These are phyloP conservation scores for Rhizopogon sp. DNA, from an alignment of 768 basidiomycete species.

Conservation along the genomic window DNA sequence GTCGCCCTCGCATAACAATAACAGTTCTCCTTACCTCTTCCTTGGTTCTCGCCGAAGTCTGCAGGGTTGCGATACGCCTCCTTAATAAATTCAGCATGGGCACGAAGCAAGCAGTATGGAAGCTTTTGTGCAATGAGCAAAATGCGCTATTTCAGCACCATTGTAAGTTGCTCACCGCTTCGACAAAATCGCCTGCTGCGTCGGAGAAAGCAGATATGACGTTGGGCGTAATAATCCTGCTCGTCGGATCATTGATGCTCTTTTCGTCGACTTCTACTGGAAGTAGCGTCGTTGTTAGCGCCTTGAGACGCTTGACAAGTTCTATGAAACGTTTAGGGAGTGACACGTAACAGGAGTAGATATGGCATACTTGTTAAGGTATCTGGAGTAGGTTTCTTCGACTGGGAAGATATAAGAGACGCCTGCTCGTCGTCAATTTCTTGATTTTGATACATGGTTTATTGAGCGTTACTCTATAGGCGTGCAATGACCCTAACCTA, in stretches of 20 bases:
- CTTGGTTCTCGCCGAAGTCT: conserved; percentile 81
- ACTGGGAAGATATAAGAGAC: conserved; percentile 40
- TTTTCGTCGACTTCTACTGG: conserved; percentile 74
- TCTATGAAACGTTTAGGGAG: conserved; percentile 38
- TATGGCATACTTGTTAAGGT: conserved; percentile 64
- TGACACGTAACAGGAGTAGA: not conserved
- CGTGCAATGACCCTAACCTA: not conserved
- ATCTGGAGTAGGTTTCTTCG: conserved; percentile 58
- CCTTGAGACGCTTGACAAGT: conserved; percentile 74
- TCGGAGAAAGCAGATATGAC: conserved; percentile 73
- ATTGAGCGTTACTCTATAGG: no score
- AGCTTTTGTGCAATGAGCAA: conserved; percentile 37
- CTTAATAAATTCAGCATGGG: conserved; percentile 73
- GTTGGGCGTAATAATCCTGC: conserved; percentile 75
- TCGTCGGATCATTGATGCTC: conserved; percentile 69
- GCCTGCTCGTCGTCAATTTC: conserved; percentile 32
- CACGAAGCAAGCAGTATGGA: conserved; percentile 76
- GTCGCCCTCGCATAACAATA: not conserved
- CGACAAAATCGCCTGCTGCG: conserved; percentile 83
- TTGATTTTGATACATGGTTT: conserved; percentile 21
- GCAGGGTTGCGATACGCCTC: conserved; percentile 81
- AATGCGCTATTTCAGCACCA: not conserved
- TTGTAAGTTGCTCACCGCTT: conserved; percentile 53
- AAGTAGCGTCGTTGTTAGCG: conserved; percentile 68
- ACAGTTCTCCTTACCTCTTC: conserved; percentile 53